These are phyloP conservation scores for Calonectria montana DNA, from an alignment of 2,329 filamentous ascomycete genomes.

Conservation along the genomic window DNA sequence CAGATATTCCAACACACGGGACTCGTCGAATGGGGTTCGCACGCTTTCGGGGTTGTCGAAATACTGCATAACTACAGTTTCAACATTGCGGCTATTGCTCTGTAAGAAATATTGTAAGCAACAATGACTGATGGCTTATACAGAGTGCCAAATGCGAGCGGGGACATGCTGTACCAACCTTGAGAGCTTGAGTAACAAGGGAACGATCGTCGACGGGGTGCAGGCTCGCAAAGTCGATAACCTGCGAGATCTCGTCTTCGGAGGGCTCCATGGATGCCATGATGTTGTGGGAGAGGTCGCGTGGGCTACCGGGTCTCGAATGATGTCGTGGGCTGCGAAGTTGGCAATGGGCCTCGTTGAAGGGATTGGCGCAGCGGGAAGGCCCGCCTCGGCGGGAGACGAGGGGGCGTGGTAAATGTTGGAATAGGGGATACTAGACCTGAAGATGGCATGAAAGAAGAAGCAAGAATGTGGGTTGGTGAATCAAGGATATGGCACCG, in stretches of 20 bases:
- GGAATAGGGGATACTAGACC: not conserved
- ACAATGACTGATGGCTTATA: not conserved
- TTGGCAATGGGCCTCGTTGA: slow-evolving; percentile 10
- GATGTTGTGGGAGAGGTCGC: slow-evolving; percentile 8
- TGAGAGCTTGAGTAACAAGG: slow-evolving; percentile 55
- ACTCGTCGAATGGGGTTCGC: slow-evolving; percentile 21
- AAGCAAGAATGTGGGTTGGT: not conserved
- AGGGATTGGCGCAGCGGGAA: slow-evolving; percentile 20
- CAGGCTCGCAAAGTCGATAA: slow-evolving; percentile 57
- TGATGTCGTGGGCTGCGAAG: not conserved
- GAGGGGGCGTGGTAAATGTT: slow-evolving; percentile 12
- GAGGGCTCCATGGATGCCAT: slow-evolving; percentile 51
- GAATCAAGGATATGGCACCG: not conserved
- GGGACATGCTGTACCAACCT: slow-evolving; percentile 43
- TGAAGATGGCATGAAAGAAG: slow-evolving; percentile 7
- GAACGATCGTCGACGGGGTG: slow-evolving; percentile 49
- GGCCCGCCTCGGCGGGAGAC: slow-evolving; percentile 15
- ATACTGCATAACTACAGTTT: slow-evolving; percentile 63
- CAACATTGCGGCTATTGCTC: slow-evolving; percentile 58
- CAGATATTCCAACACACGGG: slow-evolving; percentile 11
- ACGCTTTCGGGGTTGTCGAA: slow-evolving; percentile 59
- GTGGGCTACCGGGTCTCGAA: not conserved
- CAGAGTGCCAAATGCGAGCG: not conserved
- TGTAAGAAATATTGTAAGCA: slow-evolving; percentile 26
- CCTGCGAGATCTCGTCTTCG: slow-evolving; percentile 50